phyloP scores from a whole-genome alignment of 2,329 filamentous ascomycete genomes.

The Chalaropsis ovoidea region DNA sequence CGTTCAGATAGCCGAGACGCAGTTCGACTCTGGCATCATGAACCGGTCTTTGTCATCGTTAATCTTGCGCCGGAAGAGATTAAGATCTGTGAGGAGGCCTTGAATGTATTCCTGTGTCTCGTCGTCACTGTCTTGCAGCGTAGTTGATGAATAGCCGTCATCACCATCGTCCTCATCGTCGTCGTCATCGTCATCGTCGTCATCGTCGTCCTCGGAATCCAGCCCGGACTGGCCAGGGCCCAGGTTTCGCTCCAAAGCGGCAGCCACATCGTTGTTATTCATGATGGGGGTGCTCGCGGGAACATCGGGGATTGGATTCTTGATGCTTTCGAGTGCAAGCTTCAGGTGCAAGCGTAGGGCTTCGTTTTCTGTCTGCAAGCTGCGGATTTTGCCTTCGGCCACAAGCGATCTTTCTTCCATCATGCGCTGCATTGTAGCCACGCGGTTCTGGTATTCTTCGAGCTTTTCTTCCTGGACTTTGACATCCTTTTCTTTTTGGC shows the following conservation, averaged over 20 bases:
- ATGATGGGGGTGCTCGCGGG: conserved; percentile 31
- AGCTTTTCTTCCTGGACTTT: conserved; percentile 70
- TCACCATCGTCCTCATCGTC: conserved; percentile 51
- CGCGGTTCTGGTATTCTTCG: conserved; percentile 89
- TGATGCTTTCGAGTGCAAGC: conserved; percentile 73
- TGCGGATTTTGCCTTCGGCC: conserved; percentile 86
- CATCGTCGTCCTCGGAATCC: conserved; percentile 28
- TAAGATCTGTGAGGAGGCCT: conserved; percentile 68
- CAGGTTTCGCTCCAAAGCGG: conserved; percentile 28
- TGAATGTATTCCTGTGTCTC: conserved; percentile 79
- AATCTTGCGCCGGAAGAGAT: conserved; percentile 74
- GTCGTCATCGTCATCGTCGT: conserved; percentile 40
- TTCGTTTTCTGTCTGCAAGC: conserved; percentile 81
- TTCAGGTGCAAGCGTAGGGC: conserved; percentile 78
- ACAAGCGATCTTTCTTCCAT: conserved; percentile 93
- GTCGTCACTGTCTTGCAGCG: conserved; percentile 39
- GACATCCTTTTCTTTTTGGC: conserved; percentile 63
- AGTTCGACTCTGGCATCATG: conserved; percentile 36
- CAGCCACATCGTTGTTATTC: conserved; percentile 31
- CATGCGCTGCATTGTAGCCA: conserved; percentile 79
- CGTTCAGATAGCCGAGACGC: conserved; percentile 1
- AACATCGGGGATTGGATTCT: conserved; percentile 73
- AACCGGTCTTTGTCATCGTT: conserved; percentile 66
- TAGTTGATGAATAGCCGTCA: conserved; percentile 37
- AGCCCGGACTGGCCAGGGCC: conserved; percentile 26